Evolutionary conservation across 768 basidiomycete genomes (phyloP), one percentile per base, ranked within the genome.

Genomic region (Leccinellum rugosiceps): DNA sequence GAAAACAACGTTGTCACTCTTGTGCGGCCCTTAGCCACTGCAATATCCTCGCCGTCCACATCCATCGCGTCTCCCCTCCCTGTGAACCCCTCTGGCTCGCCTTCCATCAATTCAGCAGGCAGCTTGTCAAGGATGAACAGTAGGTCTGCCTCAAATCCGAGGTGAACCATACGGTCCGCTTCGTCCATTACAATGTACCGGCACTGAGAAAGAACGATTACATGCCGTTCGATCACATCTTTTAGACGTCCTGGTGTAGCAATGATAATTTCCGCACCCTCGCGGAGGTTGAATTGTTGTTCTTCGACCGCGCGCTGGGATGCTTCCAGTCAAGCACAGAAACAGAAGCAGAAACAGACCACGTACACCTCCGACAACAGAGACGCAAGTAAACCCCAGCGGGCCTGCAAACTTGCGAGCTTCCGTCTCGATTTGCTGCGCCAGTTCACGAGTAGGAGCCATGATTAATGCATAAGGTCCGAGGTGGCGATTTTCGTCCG

Each of bases 161-260:
- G 85, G 68, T 95, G 87, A 59, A 99, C 95, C 97, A 99, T 98
- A 52, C 97, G 85, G 72, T 99, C 97, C 15, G 97, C 97, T 79
- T 99, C 97, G 72, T 99, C 97, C 97, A 99, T 97, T 63, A 99
- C 96, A 58, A 99, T 88, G 68, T 99, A 98, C 2, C 93, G 92
- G 73, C 97, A 98, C 73, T 99, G 97, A 7, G 91, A 90, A 45
- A 99, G 82, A 19, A 99, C 97, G 44, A 99, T 80, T 47, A 98
- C 93, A 71, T 90, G 92, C 21, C 94, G 86, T 75, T 99, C 96
- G 58, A 99, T 88, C 55, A 98, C 93, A 69, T 98, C 97, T 74
- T 97, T 97, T 17, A 99, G 80, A 75, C 97, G 94, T 77, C 97
- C 97, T 11, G 97, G 97, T 0, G 97, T 98, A 25, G 97, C 97